A percentile compares a stretch with the other conserved stretches of the same genome.
Conservation (phyloP, 176 grass and related monocot species). For the Hsuehochloa calcarea region DNA sequence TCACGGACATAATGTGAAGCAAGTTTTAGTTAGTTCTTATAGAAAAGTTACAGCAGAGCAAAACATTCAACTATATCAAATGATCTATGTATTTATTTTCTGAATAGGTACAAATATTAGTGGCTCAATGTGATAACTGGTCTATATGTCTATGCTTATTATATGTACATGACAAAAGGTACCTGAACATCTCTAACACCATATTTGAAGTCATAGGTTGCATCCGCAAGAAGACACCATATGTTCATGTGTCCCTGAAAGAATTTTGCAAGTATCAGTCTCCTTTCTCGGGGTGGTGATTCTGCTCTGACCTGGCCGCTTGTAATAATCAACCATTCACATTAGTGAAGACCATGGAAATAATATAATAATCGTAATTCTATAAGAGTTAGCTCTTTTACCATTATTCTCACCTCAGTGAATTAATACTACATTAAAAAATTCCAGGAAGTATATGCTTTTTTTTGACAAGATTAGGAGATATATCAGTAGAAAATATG, state of each 20-base stretch:
- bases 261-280: constrained; percentile 92
- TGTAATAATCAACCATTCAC: constrained; percentile 38
- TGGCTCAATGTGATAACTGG: not conserved
- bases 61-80: too few species aligned
- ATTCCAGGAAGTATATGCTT: not conserved
- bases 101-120: not conserved
- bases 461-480: not conserved
- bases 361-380: constrained; percentile 24
- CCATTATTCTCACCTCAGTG: not conserved
- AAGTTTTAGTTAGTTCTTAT: too few species aligned
- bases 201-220: constrained; percentile 97
- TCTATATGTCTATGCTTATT: not conserved
- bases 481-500: not conserved
- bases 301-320: constrained; percentile 93
- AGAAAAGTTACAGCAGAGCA: too few species aligned
- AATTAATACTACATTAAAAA: not conserved
- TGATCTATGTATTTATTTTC: too few species aligned
- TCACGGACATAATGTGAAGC: too few species aligned
- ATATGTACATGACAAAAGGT: constrained; percentile 21
- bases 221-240: constrained; percentile 52
- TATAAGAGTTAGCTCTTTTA: too few species aligned
- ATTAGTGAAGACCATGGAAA: constrained; percentile 7
- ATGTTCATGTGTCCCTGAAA: constrained; percentile 82
- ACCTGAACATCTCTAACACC: constrained; percentile 91
- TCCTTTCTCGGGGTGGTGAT: constrained; percentile 98